Conservation (phyloP, 2,329 filamentous ascomycete genomes). For the Delphinella strobiligena region DNA sequence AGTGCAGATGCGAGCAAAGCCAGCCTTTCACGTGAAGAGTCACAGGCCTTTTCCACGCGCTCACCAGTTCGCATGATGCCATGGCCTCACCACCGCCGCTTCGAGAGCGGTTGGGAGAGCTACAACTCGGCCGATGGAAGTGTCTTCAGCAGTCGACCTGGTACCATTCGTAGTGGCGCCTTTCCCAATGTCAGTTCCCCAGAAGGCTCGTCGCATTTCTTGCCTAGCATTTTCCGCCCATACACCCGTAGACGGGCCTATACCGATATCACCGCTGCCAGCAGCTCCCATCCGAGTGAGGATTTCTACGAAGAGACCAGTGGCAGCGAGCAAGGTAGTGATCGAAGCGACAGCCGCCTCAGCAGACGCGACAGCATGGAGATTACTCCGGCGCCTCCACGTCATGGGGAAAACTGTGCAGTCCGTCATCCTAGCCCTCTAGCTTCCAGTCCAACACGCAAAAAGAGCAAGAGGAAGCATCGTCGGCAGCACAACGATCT, state of each 20-base stretch:
- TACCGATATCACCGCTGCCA: constrained; percentile 10
- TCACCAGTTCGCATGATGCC: constrained; percentile 1
- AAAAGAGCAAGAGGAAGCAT: constrained; percentile 1
- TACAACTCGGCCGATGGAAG: background rate
- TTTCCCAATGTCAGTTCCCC: constrained; percentile 4
- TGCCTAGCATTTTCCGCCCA: constrained; percentile 23
- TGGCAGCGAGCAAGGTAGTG: background rate
- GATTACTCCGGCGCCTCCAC: constrained; percentile 9
- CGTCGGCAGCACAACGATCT: constrained; percentile 5
- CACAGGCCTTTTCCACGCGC: background rate
- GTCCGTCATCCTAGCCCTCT: background rate
- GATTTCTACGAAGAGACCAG: constrained; percentile 3
- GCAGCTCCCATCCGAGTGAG: constrained; percentile 7
- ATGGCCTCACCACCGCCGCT: constrained; percentile 5
- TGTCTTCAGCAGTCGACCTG: constrained; percentile 1
- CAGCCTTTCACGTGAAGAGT: constrained; percentile 5
- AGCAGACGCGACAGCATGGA: constrained; percentile 9
- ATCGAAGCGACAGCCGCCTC: background rate
- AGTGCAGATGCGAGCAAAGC: constrained; percentile 5
- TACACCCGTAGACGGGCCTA: constrained; percentile 16
- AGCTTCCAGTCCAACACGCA: constrained; percentile 2
- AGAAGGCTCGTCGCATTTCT: constrained; percentile 19
- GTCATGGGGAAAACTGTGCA: background rate
- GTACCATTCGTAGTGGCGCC: constrained; percentile 1
- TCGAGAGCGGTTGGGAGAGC: constrained; percentile 6